phyloP scores from a whole-genome alignment of 306 rosid species.

The cucumber (Cucumis sativus) region DNA sequence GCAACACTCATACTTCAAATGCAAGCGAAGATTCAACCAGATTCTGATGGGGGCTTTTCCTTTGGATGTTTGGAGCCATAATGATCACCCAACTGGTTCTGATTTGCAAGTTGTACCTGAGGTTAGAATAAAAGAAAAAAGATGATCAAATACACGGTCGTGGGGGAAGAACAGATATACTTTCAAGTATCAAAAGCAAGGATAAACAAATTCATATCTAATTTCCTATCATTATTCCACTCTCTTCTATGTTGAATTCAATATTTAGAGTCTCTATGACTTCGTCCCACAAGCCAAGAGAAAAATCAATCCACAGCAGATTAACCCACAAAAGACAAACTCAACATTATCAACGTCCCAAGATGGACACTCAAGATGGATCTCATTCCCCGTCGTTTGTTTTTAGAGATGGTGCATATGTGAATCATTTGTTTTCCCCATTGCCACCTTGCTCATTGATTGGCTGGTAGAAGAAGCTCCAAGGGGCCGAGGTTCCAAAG shows the following conservation, averaged over 20 bases:
- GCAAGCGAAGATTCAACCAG: conserved; percentile 29
- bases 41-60: conserved; percentile 63
- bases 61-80: conserved; percentile 92
- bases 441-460: background rate
- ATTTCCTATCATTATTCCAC: background rate
- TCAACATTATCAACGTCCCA: background rate
- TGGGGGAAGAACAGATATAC: background rate
- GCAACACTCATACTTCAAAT: background rate
- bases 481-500: background rate
- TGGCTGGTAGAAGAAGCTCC: background rate
- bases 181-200: background rate
- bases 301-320: background rate
- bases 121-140: background rate
- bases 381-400: background rate
- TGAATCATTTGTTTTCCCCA: background rate
- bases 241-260: background rate
- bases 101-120: conserved; percentile 79
- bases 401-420: background rate
- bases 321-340: background rate
- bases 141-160: background rate
- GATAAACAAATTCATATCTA: background rate
- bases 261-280: background rate
- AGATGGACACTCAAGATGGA: background rate
- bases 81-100: conserved; percentile 75
- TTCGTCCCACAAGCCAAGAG: background rate